Conservation (phyloP, 163 green algal genomes). For the Chlamydomonas reinhardtii region DNA sequence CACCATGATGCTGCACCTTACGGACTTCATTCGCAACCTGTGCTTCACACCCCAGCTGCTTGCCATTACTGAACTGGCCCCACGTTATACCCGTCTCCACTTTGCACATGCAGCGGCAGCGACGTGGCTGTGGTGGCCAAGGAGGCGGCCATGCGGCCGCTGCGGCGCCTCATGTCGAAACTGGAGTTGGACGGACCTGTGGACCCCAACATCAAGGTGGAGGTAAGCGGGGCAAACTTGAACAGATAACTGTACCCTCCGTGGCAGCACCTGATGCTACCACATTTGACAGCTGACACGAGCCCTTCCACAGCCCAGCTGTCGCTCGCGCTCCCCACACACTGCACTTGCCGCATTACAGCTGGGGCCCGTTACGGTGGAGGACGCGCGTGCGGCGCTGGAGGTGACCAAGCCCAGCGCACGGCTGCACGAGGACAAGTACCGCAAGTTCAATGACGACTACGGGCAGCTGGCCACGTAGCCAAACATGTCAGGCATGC, state of each 20-base stretch:
- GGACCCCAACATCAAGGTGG: background rate
- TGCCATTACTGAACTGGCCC: too few species aligned
- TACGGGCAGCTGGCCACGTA: slow-evolving; percentile 64
- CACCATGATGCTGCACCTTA: too few species aligned
- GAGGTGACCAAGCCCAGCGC: slow-evolving; percentile 66
- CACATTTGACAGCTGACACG: too few species aligned
- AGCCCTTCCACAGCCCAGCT: too few species aligned
- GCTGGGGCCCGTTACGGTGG: slow-evolving; percentile 58
- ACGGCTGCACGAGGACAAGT: slow-evolving; percentile 57
- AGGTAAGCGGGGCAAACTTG: too few species aligned
- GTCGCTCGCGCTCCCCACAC: too few species aligned
- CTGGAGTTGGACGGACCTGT: slow-evolving; percentile 56
- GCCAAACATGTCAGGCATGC: too few species aligned
- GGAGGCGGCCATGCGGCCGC: slow-evolving; percentile 77
- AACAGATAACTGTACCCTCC: too few species aligned
- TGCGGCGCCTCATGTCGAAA: slow-evolving; percentile 68
- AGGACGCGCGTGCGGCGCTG: slow-evolving; percentile 63
- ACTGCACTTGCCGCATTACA: background rate
- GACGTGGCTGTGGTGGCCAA: slow-evolving; percentile 77
- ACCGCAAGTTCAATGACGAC: slow-evolving; percentile 63
- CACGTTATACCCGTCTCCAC: too few species aligned
- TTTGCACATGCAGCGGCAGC: slow-evolving; percentile 69
- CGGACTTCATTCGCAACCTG: too few species aligned
- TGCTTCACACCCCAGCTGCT: too few species aligned
- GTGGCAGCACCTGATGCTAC: too few species aligned